Base-by-base conservation (phyloP, 495 filamentous ascomycete species). In the Hypoxylon subgilvum region DNA sequence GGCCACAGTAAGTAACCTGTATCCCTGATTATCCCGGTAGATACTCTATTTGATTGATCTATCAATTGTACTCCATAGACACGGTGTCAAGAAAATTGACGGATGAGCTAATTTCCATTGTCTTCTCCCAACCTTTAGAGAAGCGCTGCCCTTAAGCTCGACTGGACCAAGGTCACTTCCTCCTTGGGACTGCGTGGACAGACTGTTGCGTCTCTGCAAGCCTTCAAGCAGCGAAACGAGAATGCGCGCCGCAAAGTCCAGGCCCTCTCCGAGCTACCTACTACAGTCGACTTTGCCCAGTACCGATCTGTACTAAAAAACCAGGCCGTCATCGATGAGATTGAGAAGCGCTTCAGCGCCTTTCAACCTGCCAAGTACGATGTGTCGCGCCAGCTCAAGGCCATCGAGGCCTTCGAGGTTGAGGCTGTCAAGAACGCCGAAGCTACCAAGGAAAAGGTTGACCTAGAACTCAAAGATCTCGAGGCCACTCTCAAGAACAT, bases 151-250 rank as follows among this genome's bases (percentile, higher is more conserved):
- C 85, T 93, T 78, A 99, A 96, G 85, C 86, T 99, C 84, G 94
- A 99, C 86, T 99, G 95, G 95, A 82, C 81, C 77, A 91, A 90
- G 79, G 84, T 97, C 71, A 86, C 86, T 74, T 85, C 81, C 74
- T 92, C 90, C 68, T 91, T 99, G 69, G 93, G 94, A 69, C 90
- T 99, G 75, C 90, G 89, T 78, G 95, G 95, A 71, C 88, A 89
- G 77, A 99, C 95, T 62, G 91, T 88, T 53, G 76, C 87, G 61
- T 87, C 92, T 47, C 90, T 99, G 44, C 86, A 90, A 72, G 79
- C 90, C 64, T 99, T 99, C 88, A 99, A 99, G 83, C 93, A 96
- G 86, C 94, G 95, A 78, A 97, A 97, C 82, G 95, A 99, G 65
- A 92, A 97, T 70, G 92, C 90, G 72, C 93, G 94, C 79, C 92